Evolutionary conservation across 805 yeast genomes (phyloP), one percentile per base, ranked within the genome.

Genomic region (Saturnispora mendoncae): DNA sequence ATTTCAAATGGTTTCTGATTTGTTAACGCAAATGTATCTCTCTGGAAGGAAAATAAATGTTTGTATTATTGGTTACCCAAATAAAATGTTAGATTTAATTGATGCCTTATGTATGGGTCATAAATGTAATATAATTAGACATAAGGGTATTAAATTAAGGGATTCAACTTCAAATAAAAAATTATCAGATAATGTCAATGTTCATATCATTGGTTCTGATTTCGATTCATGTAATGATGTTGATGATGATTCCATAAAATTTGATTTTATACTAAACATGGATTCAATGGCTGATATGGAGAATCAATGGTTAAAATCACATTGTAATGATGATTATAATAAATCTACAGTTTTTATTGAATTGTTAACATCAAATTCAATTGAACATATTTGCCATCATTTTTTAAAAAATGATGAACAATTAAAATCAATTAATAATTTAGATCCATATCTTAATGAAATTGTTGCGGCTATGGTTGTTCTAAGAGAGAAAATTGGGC

Each of bases 391-490:
- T 47, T 44, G 62, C 46, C 50, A 28, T 46, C 52, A 15, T 53
- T 64, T 62, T 50, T 59, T 51, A 3, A 38, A 42, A 9, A 39
- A 31, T 14, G 30, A 41, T 17, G 28, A 14, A n/a, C n/a, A n/a
- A n/a, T n/a, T n/a, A 20, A 29, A 15, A n/a, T 60, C 65, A 26
- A 55, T 64, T 25, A 66, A 68, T 19, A 43, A 42, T 17, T 39
- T 38, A 21, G 30, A 43, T 15, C 38, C 35, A 3, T 74, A 74
- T 49, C 64, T 86, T 33, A 80, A 76, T 47, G 78, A 76, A 36
- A 77, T 82, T 8, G 77, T 88, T 1, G 84, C 95, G 1, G 86
- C 94, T 1, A 71, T 82, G 15, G 95, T 87, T 3, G 84, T 87
- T 24, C 60, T 86, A 39, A 65, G 95, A 51, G 94, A 83, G 48